Evolutionary conservation across 2,329 filamentous ascomycete species (phyloP), one percentile per base, ranked within the genome.

Genomic region (Venturia carpophila): DNA sequence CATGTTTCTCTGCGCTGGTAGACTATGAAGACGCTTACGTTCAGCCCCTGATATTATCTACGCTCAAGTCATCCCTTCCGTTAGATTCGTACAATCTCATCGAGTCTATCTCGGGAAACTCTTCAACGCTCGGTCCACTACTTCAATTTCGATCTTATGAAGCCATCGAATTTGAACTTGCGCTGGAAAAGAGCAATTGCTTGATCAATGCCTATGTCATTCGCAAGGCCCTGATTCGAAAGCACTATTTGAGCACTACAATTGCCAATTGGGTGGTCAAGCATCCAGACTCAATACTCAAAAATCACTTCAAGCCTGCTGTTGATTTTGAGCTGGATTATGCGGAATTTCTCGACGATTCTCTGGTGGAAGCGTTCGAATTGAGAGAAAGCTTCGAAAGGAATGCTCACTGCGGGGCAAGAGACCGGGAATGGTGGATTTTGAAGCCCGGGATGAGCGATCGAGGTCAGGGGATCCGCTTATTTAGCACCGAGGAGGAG

Each of bases 361-460:
- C 94, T 0, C 79, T 99, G 9, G 82, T 96, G 1, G 94, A 99
- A 75, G 89, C 90, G 0, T 97, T 89, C 74, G 94, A 97, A 71
- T 77, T 99, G 63, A 83, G 87, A 24, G 90, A 91, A 65, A 92
- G 89, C 69, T 82, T 95, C 75, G 83, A 84, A 41, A 81, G 80
- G 58, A 96, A 96, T 70, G 84, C 83, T 62, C 76, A 75, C 17
- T 74, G 76, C 34, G 71, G 71, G 3, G 64, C 64, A 2, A 65
- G 67, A 15, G 69, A 76, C 39, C 82, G 83, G 66, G 86, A 95
- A 73, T 99, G 93, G 93, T 99, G 94, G 94, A 97, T 99, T 69
- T 76, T 99, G 67, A 99, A 99, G 77, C 93, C 94, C 0, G 89
- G 93, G 10, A 97, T 99, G 94, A 96, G 91, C 75, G 94, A 99